Percentiles rank a stretch among this genome's conserved stretches.
These are phyloP conservation scores for Scopulariopsis brevicaulis DNA, from an alignment of 2,329 filamentous ascomycete genomes.

Conservation along the genomic window DNA sequence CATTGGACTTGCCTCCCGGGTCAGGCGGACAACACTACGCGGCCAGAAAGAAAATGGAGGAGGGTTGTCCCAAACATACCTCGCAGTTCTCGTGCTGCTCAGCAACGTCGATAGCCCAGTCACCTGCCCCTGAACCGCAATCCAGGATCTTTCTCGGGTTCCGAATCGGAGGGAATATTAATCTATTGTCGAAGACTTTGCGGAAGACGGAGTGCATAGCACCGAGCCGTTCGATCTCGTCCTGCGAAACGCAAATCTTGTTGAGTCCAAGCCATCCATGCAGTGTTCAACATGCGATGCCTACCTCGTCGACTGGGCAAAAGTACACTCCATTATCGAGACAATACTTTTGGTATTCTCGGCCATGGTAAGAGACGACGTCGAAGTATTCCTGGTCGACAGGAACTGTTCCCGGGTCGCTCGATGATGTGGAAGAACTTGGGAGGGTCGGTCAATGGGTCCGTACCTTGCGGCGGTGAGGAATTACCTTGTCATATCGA, in stretches of 20 bases:
- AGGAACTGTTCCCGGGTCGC: constrained; percentile 33
- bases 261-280: constrained; percentile 6
- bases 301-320: constrained; percentile 60
- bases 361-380: constrained; percentile 47
- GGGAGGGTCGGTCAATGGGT: background rate
- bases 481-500: background rate
- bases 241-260: constrained; percentile 27
- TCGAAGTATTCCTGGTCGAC: constrained; percentile 49
- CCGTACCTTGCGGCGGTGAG: background rate
- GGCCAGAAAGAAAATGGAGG: background rate
- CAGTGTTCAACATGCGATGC: constrained; percentile 7
- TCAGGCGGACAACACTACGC: no score
- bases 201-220: constrained; percentile 51
- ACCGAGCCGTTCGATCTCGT: constrained; percentile 55
- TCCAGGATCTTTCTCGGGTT: constrained; percentile 52
- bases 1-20: background rate
- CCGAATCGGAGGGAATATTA: constrained; percentile 58
- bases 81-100: constrained; percentile 51
- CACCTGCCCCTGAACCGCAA: constrained; percentile 60
- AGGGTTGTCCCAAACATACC: constrained; percentile 27
- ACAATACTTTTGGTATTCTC: constrained; percentile 57
- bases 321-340: constrained; percentile 55
- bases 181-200: constrained; percentile 51
- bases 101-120: constrained; percentile 61
- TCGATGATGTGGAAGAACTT: constrained; percentile 13